Percentiles rank a stretch among this genome's conserved stretches.
These are phyloP conservation scores for Cordyceps tenuipes DNA, from an alignment of 2,329 filamentous ascomycete species.

Conservation along the genomic window DNA sequence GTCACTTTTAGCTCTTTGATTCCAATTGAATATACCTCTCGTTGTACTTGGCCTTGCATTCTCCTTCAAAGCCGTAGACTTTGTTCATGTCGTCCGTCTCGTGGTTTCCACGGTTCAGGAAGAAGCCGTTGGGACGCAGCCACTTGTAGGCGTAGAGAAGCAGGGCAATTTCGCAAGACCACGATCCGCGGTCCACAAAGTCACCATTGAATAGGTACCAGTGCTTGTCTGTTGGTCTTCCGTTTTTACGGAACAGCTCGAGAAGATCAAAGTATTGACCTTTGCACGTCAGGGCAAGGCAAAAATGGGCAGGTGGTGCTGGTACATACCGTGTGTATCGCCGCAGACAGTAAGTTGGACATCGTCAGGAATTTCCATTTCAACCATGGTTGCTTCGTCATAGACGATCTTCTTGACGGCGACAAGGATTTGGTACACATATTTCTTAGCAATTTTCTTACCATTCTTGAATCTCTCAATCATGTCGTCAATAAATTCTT, in stretches of 20 bases:
- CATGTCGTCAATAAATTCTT: conserved; percentile 97
- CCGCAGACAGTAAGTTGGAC: conserved; percentile 87
- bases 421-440: conserved; percentile 92
- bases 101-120: conserved; percentile 96
- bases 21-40: conserved; percentile 46
- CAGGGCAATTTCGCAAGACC: conserved; percentile 95
- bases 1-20: conserved; percentile 1
- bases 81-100: conserved; percentile 99
- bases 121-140: conserved; percentile 79
- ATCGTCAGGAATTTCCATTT: conserved; percentile 71
- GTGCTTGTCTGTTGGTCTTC: conserved; percentile 74
- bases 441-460: conserved; percentile 93
- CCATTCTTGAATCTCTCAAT: conserved; percentile 90
- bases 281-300: conserved; percentile 28
- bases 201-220: conserved; percentile 98
- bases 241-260: conserved; percentile 90
- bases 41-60: conserved; percentile 97
- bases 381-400: conserved; percentile 93
- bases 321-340: conserved; percentile 76
- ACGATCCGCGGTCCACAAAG: conserved; percentile 94
- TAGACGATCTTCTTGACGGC: conserved; percentile 85
- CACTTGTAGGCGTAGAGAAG: conserved; percentile 95
- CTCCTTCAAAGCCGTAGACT: conserved; percentile 95
- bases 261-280: conserved; percentile 97
- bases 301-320: background rate